These are phyloP conservation scores for Aristolochia fimbriata DNA, from an alignment of 164 flowering plant genomes.

Conservation along the genomic window DNA sequence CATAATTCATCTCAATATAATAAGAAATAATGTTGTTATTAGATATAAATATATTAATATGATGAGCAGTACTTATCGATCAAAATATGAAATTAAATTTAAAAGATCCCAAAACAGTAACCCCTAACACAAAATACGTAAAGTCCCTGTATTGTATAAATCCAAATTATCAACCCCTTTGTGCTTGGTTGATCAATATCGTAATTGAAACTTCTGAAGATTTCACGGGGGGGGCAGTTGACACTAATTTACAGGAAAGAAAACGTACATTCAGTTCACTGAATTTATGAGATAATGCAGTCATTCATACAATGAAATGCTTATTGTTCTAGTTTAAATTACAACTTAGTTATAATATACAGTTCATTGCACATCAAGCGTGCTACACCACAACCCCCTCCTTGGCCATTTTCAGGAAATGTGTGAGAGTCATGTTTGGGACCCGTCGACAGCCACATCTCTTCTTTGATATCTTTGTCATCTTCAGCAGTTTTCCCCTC, in stretches of 20 bases:
- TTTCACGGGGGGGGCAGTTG: no score
- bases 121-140: no score
- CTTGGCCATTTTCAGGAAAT: conserved; percentile 74
- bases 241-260: neutral
- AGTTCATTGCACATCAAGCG: neutral
- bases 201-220: no score
- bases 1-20: no score
- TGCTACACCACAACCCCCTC: conserved; percentile 27
- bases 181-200: no score
- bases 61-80: neutral
- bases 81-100: neutral
- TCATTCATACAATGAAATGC: neutral
- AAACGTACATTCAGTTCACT: neutral
- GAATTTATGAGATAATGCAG: no score
- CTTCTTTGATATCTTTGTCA: conserved; percentile 62
- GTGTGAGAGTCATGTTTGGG: conserved; percentile 54
- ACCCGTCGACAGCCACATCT: conserved; percentile 28
- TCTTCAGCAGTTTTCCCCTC: conserved; percentile 28
- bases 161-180: no score
- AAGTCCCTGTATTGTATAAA: no score
- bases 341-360: neutral
- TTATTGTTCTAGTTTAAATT: neutral
- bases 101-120: neutral
- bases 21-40: no score
- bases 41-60: no score